phyloP scores from a whole-genome alignment of 2,329 filamentous ascomycete species.

The Colletotrichum sp. region DNA sequence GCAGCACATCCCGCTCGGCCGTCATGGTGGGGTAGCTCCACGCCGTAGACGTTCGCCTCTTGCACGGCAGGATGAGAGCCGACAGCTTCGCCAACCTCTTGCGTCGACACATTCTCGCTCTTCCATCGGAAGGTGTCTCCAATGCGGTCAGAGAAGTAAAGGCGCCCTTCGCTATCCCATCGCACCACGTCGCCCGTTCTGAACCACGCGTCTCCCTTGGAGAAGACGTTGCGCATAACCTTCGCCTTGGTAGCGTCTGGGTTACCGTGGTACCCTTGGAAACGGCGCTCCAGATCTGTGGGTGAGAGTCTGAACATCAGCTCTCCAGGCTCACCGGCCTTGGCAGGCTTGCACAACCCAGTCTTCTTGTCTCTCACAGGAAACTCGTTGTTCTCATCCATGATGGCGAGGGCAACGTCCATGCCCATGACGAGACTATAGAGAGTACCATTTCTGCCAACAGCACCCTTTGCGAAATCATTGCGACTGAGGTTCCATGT shows the following conservation, averaged over 20 bases:
- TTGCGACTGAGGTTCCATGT: conserved; percentile 78
- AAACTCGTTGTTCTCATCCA: conserved; percentile 74
- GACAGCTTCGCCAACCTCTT: conserved; percentile 79
- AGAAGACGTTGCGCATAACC: conserved; percentile 74
- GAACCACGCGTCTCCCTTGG: conserved; percentile 81
- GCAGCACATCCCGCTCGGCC: conserved; percentile 84
- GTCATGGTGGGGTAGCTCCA: conserved; percentile 79
- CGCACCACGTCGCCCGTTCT: conserved; percentile 82
- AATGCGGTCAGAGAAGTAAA: conserved; percentile 82
- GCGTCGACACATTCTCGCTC: conserved; percentile 82
- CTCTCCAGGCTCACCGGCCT: conserved; percentile 72
- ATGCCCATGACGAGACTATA: conserved; percentile 58
- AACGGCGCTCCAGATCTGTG: conserved; percentile 65
- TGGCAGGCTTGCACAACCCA: conserved; percentile 68
- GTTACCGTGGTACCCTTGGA: conserved; percentile 86
- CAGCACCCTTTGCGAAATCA: conserved; percentile 74
- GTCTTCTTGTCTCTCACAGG: conserved; percentile 72
- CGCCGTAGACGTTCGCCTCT: conserved; percentile 88
- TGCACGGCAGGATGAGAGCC: conserved; percentile 68
- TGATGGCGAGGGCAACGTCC: conserved; percentile 63
- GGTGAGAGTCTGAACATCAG: conserved; percentile 74
- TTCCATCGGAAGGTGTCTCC: conserved; percentile 84
- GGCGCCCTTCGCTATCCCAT: conserved; percentile 72
- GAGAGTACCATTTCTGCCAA: conserved; percentile 74
- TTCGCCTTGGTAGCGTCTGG: conserved; percentile 73